Evolutionary conservation across 2,329 filamentous ascomycete genomes (phyloP).

Genomic region (Pseudopithomyces chartarum): DNA sequence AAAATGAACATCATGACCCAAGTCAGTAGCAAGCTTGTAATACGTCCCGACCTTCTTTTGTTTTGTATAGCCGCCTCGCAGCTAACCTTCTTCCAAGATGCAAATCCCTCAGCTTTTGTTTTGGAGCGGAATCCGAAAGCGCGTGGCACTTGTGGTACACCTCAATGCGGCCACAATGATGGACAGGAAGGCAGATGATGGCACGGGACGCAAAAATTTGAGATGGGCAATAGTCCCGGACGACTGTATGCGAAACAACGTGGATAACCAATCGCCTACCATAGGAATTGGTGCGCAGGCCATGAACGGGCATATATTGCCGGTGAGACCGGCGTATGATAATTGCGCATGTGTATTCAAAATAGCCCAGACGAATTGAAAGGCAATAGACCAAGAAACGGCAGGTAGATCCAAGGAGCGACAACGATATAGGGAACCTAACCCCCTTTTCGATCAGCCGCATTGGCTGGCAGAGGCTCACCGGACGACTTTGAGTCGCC

Average conservation of each 20-base stretch:
- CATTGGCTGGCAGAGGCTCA: slow-evolving; percentile 51
- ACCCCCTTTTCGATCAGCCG: slow-evolving; percentile 54
- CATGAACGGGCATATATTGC: neutral
- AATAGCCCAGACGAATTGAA: neutral
- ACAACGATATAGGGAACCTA: slow-evolving; percentile 20
- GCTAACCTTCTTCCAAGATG: neutral
- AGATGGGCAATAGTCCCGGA: neutral
- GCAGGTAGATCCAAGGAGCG: slow-evolving; percentile 10
- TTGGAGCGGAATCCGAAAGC: neutral
- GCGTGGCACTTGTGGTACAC: neutral
- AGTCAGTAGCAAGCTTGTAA: neutral
- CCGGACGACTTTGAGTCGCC: slow-evolving; percentile 40
- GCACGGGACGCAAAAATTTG: neutral
- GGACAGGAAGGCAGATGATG: neutral
- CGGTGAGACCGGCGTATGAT: neutral
- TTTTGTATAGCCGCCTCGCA: neutral
- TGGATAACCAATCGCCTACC: neutral
- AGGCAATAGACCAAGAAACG: neutral
- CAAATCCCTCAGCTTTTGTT: neutral
- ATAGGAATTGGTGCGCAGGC: neutral
- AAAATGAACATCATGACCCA: neutral
- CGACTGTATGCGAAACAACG: neutral
- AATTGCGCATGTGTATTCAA: neutral
- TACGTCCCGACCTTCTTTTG: neutral
- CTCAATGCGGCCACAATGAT: neutral